Percentiles rank a stretch among this genome's conserved stretches.
Conservation (phyloP, 2,329 filamentous ascomycete genomes). For the Penicillium sp. region DNA sequence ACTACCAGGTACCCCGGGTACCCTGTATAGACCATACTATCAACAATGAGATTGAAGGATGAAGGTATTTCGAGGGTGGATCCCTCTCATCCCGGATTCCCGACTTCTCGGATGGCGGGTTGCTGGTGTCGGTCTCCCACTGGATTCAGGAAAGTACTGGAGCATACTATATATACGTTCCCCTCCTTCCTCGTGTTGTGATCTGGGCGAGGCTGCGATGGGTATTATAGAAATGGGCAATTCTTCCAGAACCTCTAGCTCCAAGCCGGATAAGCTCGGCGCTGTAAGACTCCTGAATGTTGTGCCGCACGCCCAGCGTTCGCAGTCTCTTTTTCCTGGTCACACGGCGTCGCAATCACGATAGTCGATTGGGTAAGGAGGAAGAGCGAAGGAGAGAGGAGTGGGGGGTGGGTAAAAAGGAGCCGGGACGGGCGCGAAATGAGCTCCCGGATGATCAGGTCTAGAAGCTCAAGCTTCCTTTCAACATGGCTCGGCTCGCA, state of each 20-base stretch:
- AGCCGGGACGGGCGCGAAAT: not conserved
- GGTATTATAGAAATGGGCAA: constrained; percentile 1
- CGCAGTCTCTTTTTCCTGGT: constrained; percentile 7
- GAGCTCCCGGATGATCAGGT: constrained; percentile 1
- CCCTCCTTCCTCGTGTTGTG: too few species aligned
- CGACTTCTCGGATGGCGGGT: constrained; percentile 8
- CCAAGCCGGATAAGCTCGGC: constrained; percentile 8
- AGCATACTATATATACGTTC: too few species aligned
- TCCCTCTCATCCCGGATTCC: constrained; percentile 15
- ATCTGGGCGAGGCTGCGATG: too few species aligned
- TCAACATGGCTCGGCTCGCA: too few species aligned
- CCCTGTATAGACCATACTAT: too few species aligned
- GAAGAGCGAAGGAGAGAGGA: not conserved
- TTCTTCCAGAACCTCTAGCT: constrained; percentile 16
- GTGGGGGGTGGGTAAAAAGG: not conserved
- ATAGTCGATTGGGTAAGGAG: not conserved
- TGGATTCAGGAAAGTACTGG: too few species aligned
- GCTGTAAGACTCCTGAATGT: constrained; percentile 8
- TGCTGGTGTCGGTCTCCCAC: too few species aligned
- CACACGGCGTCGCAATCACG: constrained; percentile 13
- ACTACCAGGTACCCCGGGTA: not conserved
- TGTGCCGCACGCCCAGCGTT: constrained; percentile 12
- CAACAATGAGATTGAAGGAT: too few species aligned
- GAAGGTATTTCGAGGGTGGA: too few species aligned
- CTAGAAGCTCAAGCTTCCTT: too few species aligned